Conservation (phyloP, 768 basidiomycete genomes). For the Imleria badia region DNA sequence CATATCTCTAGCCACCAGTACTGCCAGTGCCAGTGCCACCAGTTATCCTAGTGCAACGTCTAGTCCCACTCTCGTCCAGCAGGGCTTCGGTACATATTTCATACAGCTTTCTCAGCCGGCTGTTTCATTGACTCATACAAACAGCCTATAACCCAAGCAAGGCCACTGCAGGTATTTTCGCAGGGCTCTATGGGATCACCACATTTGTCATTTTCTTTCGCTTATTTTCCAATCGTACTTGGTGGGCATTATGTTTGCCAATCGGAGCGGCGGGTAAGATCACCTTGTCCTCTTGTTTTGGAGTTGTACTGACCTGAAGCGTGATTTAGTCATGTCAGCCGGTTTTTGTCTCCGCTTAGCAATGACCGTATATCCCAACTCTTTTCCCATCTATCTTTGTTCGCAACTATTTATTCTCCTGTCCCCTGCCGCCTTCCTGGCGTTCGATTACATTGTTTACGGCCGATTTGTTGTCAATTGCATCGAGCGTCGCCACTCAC, state of each 20-base stretch:
- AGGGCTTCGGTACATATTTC: background rate
- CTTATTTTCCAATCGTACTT: conserved; percentile 19
- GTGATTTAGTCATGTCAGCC: conserved; percentile 17
- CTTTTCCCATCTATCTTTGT: conserved; percentile 15
- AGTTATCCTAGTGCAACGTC: conserved; percentile 2
- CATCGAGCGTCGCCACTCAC: conserved; percentile 17
- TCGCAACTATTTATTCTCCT: conserved; percentile 24
- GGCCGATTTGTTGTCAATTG: conserved; percentile 26
- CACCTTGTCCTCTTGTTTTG: background rate
- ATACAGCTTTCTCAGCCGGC: background rate
- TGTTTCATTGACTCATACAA: background rate
- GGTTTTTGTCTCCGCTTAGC: conserved; percentile 24
- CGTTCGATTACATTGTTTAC: conserved; percentile 36
- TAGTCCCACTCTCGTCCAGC: conserved; percentile 9
- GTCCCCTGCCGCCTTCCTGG: conserved; percentile 30
- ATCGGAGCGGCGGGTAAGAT: conserved; percentile 26
- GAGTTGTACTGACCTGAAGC: background rate
- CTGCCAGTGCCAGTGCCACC: background rate
- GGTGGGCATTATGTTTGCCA: conserved; percentile 35
- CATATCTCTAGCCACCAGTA: conserved; percentile 1
- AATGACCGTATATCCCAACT: conserved; percentile 21
- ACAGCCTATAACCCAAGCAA: conserved; percentile 28
- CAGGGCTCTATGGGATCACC: conserved; percentile 19
- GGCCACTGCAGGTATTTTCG: conserved; percentile 20
- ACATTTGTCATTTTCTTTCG: conserved; percentile 16